phyloP scores from a whole-genome alignment of 2,329 filamentous ascomycete genomes.

The Cladosporium phlei region DNA sequence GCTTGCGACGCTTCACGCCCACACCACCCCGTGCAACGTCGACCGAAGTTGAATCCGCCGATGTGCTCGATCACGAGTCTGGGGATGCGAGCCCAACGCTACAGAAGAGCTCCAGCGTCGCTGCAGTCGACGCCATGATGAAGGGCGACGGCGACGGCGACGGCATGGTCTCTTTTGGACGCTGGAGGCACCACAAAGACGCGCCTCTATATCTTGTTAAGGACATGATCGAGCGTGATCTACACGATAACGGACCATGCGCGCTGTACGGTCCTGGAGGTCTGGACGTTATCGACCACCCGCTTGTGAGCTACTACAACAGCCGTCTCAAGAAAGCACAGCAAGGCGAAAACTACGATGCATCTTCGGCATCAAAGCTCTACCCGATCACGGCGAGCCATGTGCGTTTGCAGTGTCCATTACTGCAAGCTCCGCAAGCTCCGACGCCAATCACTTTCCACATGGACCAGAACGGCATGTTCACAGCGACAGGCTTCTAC shows the following conservation, averaged over 20 bases:
- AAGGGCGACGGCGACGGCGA: not conserved
- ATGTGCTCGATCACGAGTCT: not conserved
- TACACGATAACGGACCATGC: not conserved
- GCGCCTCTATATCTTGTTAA: not conserved
- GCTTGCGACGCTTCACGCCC: not conserved
- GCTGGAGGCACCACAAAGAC: conserved; percentile 8
- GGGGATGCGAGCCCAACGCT: too few species aligned
- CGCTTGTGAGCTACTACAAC: not conserved
- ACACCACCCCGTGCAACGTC: not conserved
- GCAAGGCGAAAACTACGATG: not conserved
- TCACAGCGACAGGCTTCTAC: not conserved
- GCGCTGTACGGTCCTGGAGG: not conserved
- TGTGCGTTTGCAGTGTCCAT: too few species aligned
- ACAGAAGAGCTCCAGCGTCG: not conserved
- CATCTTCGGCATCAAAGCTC: not conserved
- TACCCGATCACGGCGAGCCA: not conserved
- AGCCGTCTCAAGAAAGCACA: not conserved
- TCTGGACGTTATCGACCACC: not conserved
- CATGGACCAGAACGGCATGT: not conserved
- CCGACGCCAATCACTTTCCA: not conserved
- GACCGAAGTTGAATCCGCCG: not conserved
- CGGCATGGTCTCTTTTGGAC: conserved; percentile 1
- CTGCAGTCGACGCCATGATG: not conserved
- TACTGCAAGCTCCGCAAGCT: not conserved
- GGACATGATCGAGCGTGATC: not conserved